Evolutionary conservation across 2,329 filamentous ascomycete genomes (phyloP).

Genomic region (Aspergillus pseudoglaucus): DNA sequence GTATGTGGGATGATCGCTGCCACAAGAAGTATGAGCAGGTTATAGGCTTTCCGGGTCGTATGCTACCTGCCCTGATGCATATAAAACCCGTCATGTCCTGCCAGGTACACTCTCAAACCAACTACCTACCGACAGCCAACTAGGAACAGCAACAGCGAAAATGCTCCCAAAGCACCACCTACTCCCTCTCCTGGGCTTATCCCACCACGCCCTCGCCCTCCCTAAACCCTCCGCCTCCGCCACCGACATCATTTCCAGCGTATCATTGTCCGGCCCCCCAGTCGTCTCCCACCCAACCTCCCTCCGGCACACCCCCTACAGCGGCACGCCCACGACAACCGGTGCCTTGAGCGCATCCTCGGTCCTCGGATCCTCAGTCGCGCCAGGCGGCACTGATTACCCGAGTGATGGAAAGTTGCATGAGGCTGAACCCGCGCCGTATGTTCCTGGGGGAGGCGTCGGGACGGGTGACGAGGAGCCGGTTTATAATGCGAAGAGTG

Average conservation of each 20-base stretch:
- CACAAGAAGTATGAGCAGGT: too few relatives aligned
- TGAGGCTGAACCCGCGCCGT: constrained; percentile 61
- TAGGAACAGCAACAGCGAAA: neutral
- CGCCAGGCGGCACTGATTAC: constrained; percentile 60
- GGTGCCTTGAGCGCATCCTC: constrained; percentile 54
- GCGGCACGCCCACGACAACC: neutral
- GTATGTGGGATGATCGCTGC: too few relatives aligned
- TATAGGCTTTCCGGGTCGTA: too few relatives aligned
- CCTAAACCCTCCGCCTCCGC: neutral
- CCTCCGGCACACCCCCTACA: neutral
- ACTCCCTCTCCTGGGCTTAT: neutral
- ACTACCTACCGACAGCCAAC: neutral
- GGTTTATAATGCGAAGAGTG: constrained; percentile 69
- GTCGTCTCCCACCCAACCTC: neutral
- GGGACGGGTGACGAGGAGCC: constrained; percentile 70
- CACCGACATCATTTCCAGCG: neutral
- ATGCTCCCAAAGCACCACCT: neutral
- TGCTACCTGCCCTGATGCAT: neutral
- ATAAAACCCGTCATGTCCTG: neutral
- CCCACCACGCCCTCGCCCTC: neutral
- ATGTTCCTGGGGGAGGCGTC: constrained; percentile 63
- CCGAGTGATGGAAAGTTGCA: constrained; percentile 64
- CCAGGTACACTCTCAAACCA: too few relatives aligned
- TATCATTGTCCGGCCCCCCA: neutral
- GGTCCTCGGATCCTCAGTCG: constrained; percentile 48